Conservation (phyloP, 805 yeast genomes). For the Teunomyces barrocoloradensis region DNA sequence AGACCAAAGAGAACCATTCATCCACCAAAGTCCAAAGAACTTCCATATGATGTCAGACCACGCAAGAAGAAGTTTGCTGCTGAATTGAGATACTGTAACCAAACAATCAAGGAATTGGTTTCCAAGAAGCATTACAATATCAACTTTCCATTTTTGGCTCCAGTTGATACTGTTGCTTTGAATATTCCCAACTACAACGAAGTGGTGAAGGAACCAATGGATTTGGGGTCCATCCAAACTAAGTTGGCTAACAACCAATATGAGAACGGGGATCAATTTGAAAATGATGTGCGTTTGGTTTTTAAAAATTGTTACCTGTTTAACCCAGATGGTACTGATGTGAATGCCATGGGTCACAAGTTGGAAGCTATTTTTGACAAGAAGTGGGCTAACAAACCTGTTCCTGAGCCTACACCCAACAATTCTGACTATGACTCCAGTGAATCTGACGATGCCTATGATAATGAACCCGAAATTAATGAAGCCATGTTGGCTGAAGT, state of each 20-base stretch:
- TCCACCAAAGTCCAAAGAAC: conserved; percentile 93
- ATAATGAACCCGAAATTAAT: conserved; percentile 59
- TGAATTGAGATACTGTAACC: conserved; percentile 82
- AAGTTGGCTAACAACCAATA: conserved; percentile 85
- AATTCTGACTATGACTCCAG: conserved; percentile 40
- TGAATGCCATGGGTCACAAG: conserved; percentile 91
- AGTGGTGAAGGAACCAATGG: conserved; percentile 91
- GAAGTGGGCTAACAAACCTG: conserved; percentile 74
- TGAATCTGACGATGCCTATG: conserved; percentile 37
- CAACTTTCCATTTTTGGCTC: conserved; percentile 86
- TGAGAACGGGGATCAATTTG: conserved; percentile 85
- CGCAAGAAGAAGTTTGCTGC: conserved; percentile 88
- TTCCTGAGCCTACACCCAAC: conserved; percentile 64
- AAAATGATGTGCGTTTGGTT: conserved; percentile 74
- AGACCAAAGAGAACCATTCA: conserved; percentile 95
- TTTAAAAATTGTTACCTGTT: conserved; percentile 87
- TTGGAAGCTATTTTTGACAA: conserved; percentile 82
- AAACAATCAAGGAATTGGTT: conserved; percentile 74
- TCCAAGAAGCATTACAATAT: conserved; percentile 81
- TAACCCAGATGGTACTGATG: conserved; percentile 97
- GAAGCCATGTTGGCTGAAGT: conserved; percentile 59
- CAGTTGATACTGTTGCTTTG: conserved; percentile 93
- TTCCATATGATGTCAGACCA: conserved; percentile 88
- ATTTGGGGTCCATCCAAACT: conserved; percentile 76
- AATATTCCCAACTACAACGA: conserved; percentile 90